Evolutionary conservation across 306 rosid genomes (phyloP), one percentile per base, ranked within the genome.

Genomic region (Vachellia pachyceras): DNA sequence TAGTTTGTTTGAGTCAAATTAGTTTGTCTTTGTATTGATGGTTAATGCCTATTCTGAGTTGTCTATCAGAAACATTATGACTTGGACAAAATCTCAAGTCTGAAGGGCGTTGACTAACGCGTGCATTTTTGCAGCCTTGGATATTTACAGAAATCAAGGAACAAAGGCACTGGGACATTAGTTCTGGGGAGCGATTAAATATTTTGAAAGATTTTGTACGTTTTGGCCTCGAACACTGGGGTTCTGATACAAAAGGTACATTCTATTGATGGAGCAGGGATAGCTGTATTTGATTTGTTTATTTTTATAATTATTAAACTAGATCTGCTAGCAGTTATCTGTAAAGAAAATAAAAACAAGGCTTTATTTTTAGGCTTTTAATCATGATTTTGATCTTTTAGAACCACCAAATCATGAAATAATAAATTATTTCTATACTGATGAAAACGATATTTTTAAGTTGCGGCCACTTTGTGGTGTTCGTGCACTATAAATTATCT

Each of bases 141-240:
- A 61, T 91, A 76, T 90, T 95, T 83, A 93, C 98, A 0, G 97
- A 95, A 88, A 95, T 95, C 72, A 95, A 93, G 88, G 99, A 95
- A 82, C 97, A 93, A 83, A 88, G 93, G 82, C 89, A 95, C 87
- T 95, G 97, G 99, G 99, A 95, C 80, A 93, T 95, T 23, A 95
- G 93, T 78, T 93, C 99, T 42, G 92, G 89, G 55, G 99, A 93
- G 87, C 90, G 99, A 14, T 79, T 95, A 61, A 87, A 89, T 81
- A 87, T 93, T 86, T 76, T 93, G 79, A 95, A 88, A 79, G 87
- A 95, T 77, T 95, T 89, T 85, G 98, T 85, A 63, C 88, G 77
- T 57, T 88, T 88, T 87, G 99, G 99, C 64, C 99, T 95, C 68
- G 85, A 93, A 70, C 97, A 93, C 74, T 93, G 97, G 99, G 99